Conservation (phyloP, 2,329 filamentous ascomycete species). For the Fusarium kyushuense region DNA sequence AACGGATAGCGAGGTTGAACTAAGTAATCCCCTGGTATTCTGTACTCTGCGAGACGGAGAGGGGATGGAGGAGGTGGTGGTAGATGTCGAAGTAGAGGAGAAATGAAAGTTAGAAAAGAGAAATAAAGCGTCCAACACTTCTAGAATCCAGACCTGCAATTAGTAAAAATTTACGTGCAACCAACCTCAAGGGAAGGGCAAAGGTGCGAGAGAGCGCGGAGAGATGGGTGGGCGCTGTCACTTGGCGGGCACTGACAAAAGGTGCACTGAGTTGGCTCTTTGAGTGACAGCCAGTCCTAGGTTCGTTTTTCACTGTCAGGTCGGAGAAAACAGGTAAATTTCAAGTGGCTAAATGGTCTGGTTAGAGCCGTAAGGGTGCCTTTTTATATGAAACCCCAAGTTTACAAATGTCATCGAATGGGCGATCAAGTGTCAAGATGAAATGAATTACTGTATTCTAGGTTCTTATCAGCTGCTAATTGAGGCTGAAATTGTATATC, state of each 20-base stretch:
- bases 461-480: not conserved
- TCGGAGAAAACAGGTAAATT: not conserved
- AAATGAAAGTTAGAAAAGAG: not conserved
- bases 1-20: slow-evolving; percentile 4
- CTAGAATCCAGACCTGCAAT: not conserved
- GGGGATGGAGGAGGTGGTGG: not conserved
- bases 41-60: not conserved
- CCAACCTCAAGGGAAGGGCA: not conserved
- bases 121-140: not conserved
- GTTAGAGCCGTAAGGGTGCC: not conserved
- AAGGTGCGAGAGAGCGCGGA: not conserved
- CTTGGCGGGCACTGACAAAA: slow-evolving; percentile 16
- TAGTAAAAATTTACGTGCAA: not conserved
- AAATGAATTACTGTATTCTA: not conserved
- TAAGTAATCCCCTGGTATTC: not conserved
- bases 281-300: not conserved
- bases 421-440: slow-evolving; percentile 10
- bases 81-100: not conserved
- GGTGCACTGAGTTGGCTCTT: slow-evolving; percentile 6
- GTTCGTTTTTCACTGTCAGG: not conserved
- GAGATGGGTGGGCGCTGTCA: not conserved
- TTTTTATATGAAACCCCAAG: not conserved
- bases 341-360: not conserved
- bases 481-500: not conserved
- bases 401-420: not conserved